Conservation (phyloP, 305 asterid genomes). For the Solanum aculeatissimum region DNA sequence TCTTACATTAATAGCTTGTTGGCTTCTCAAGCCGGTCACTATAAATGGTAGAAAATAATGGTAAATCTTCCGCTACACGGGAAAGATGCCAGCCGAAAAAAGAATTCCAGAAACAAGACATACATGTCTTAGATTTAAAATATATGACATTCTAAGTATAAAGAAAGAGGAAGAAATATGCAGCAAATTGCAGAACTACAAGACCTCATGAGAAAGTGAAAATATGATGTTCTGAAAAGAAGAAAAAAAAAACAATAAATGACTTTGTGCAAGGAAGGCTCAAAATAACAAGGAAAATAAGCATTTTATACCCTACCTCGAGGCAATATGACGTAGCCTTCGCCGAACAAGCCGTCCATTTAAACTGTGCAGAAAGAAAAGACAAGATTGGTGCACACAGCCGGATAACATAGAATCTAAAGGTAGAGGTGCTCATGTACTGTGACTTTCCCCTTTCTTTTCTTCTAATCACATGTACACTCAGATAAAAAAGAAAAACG, state of each 20-base stretch:
- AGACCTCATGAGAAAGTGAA: background rate
- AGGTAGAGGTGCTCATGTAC: background rate
- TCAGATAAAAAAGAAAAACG: background rate
- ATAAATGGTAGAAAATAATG: background rate
- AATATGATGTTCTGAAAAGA: background rate
- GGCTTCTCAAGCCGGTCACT: background rate
- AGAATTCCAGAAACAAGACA: background rate
- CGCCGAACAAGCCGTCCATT: conserved; percentile 80
- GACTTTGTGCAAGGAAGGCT: background rate
- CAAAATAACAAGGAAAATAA: background rate
- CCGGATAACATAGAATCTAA: background rate
- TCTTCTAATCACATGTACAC: background rate
- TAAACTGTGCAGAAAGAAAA: conserved; percentile 35
- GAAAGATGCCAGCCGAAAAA: background rate
- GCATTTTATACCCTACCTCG: conserved; percentile 38
- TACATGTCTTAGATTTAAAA: background rate
- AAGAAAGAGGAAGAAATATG: background rate
- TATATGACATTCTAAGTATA: background rate
- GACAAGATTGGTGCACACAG: background rate
- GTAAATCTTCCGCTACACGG: background rate
- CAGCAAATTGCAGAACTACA: background rate
- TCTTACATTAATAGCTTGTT: background rate
- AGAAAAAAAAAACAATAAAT: background rate
- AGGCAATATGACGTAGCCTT: conserved; percentile 80
- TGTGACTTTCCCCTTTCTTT: background rate